Base-by-base conservation (phyloP, 1,139 yeast species). In the Geotrichum macrosporum region DNA sequence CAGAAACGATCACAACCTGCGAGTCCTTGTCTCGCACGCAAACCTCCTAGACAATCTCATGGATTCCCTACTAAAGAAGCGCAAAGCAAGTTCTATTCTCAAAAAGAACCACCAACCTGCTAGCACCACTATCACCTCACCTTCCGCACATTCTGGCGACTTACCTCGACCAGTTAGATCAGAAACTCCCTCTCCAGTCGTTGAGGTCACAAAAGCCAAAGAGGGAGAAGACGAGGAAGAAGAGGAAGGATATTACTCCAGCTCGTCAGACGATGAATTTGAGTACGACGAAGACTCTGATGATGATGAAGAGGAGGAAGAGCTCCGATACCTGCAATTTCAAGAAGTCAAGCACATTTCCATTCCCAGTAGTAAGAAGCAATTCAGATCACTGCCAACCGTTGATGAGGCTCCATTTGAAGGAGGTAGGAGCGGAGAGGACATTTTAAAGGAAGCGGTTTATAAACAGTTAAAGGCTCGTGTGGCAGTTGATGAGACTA, bases 21-120 rank as follows among this genome's bases (percentile, higher is more conserved):
- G 87, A 51, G 67, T 72, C 41, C 71, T 84, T 40, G 89, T 84
- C 2, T 74, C 80, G 29, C 94, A 84, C 64, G 92, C 94, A 16
- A 84, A 84, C 63, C 68, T 84, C 70, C 71, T 84, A 51, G 94
- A 84, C 60, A 72, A 72, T 53, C 62, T 84, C 39, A 80, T 84
- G 78, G 88, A 79, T 38, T 40, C 55, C 13, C 52, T 62, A 9
- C 50, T 58, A 12, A 46, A 51, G 20, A 55, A 51, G 26, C 53
- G 57, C 22, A 31, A 29, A 21, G 36, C 34, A 9, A 24, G 44
- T 40, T n/a, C 20, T 35, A 27, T 32, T 37, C 10, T 35, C 16
- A 38, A 15, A 41, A 20, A 36, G 40, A n/a, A n/a, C n/a, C n/a
- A n/a, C n/a, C n/a, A n/a, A n/a, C 45, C 44, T 12, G 12, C 26